These are phyloP conservation scores for Arabidopsis suecica DNA, from an alignment of 345 rosid genomes.

Conservation along the genomic window DNA sequence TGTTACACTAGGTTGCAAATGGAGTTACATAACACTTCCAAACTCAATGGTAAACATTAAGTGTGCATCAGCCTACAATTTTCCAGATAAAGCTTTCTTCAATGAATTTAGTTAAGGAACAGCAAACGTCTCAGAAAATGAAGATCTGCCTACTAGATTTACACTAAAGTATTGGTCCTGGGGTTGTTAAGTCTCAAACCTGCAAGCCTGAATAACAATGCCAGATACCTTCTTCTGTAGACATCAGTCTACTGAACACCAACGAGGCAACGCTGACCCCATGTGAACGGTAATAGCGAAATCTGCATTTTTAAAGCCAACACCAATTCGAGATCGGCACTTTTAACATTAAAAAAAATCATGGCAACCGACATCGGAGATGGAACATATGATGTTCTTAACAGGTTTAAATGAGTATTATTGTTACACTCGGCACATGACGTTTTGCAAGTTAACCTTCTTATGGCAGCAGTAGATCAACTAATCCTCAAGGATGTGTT, in stretches of 20 bases:
- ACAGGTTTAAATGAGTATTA: constrained; percentile 52
- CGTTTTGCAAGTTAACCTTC: constrained; percentile 42
- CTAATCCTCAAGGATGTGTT: constrained; percentile 32
- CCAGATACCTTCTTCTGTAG: constrained; percentile 87
- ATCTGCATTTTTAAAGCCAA: constrained; percentile 98
- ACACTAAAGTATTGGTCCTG: constrained; percentile 49
- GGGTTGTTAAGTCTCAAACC: constrained; percentile 70
- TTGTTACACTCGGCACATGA: constrained; percentile 36
- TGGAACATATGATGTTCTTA: constrained; percentile 58
- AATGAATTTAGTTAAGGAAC: constrained; percentile 21
- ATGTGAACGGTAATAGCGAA: constrained; percentile 70
- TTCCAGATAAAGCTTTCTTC: constrained; percentile 34
- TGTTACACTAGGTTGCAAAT: constrained; percentile 10
- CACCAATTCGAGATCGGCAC: constrained; percentile 85
- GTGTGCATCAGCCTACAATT: neutral
- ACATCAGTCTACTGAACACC: constrained; percentile 88
- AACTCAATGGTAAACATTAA: constrained; percentile 17
- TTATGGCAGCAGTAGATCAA: constrained; percentile 26
- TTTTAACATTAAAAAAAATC: constrained; percentile 74
- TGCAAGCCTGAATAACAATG: constrained; percentile 69
- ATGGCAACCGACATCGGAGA: constrained; percentile 85
- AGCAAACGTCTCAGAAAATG: constrained; percentile 22
- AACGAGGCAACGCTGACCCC: constrained; percentile 91
- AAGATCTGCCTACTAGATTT: constrained; percentile 5
- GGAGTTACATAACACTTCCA: neutral